Evolutionary conservation across 257 asterid genomes (phyloP).

Genomic region (Primulina tabacum): DNA sequence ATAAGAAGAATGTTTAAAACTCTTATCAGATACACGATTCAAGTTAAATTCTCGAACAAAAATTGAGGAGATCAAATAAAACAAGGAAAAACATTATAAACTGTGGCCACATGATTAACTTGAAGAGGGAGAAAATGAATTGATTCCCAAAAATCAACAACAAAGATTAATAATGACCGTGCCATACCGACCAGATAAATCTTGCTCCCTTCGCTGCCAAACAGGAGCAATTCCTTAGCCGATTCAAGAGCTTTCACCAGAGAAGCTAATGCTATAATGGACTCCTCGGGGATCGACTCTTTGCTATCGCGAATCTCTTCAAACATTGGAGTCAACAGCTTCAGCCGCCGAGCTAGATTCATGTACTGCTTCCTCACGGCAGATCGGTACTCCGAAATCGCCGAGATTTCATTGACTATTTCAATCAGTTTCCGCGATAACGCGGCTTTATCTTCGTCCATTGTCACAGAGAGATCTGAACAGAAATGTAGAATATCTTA

Average conservation of each 20-base stretch:
- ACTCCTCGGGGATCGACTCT: conserved; percentile 49
- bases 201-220: conserved; percentile 91
- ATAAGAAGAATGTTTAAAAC: conserved; percentile 14
- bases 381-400: conserved; percentile 57
- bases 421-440: conserved; percentile 54
- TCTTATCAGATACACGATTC: conserved; percentile 7
- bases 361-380: conserved; percentile 83
- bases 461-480: conserved; percentile 37
- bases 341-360: conserved; percentile 83
- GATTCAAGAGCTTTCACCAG: conserved; percentile 55
- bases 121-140: conserved; percentile 13
- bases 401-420: conserved; percentile 63
- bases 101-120: conserved; percentile 17
- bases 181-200: conserved; percentile 68
- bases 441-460: conserved; percentile 69
- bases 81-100: conserved; percentile 14
- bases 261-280: conserved; percentile 44
- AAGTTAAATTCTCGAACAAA: conserved; percentile 7
- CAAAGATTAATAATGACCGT: conserved; percentile 15
- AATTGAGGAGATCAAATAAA: conserved; percentile 25
- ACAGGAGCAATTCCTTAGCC: conserved; percentile 81
- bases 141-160: background rate
- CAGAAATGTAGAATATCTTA: conserved; percentile 11
- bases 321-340: conserved; percentile 90
- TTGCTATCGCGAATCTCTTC: conserved; percentile 88